phyloP scores from a whole-genome alignment of 1,284 basidiomycete genomes.

The Cutaneotrichosporon sp. region DNA sequence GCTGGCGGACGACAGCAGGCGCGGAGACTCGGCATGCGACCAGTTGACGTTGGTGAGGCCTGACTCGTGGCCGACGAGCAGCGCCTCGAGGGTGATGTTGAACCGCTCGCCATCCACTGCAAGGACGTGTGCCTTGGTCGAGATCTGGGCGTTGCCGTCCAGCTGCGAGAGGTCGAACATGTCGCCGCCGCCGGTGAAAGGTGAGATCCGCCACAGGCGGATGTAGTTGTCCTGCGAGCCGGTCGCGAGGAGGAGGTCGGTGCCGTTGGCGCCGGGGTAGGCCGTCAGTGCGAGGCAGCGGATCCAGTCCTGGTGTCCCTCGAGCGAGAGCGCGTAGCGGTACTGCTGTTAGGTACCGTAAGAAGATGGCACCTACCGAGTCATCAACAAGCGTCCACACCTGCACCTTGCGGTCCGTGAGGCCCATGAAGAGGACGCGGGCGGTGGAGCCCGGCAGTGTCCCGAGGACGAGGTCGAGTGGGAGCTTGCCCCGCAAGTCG shows the following conservation, averaged over 20 bases:
- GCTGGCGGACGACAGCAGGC: slow-evolving; percentile 80
- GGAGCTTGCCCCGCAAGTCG: slow-evolving; percentile 67
- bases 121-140: slow-evolving; percentile 76
- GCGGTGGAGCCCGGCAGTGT: slow-evolving; percentile 67
- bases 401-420: slow-evolving; percentile 73
- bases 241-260: slow-evolving; percentile 69
- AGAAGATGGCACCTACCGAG: slow-evolving; percentile 50
- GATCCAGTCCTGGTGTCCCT: slow-evolving; percentile 95
- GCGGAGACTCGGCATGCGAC: slow-evolving; percentile 56
- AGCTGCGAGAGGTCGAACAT: slow-evolving; percentile 83
- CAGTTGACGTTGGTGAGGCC: slow-evolving; percentile 85
- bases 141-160: slow-evolving; percentile 72
- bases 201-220: slow-evolving; percentile 73
- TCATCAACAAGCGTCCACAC: slow-evolving; percentile 71
- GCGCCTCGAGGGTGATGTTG: slow-evolving; percentile 82
- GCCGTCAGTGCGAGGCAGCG: slow-evolving; percentile 70
- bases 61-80: slow-evolving; percentile 88
- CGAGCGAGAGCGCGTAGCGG: slow-evolving; percentile 58
- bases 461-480: slow-evolving; percentile 68
- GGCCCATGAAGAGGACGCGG: slow-evolving; percentile 70
- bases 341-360: slow-evolving; percentile 49
- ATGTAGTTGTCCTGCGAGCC: slow-evolving; percentile 92
- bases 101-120: slow-evolving; percentile 64
- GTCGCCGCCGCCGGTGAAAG: slow-evolving; percentile 64
- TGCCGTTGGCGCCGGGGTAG: slow-evolving; percentile 31